Conservation (phyloP, 2,329 filamentous ascomycete species). For the Setomelanomma holmii region DNA sequence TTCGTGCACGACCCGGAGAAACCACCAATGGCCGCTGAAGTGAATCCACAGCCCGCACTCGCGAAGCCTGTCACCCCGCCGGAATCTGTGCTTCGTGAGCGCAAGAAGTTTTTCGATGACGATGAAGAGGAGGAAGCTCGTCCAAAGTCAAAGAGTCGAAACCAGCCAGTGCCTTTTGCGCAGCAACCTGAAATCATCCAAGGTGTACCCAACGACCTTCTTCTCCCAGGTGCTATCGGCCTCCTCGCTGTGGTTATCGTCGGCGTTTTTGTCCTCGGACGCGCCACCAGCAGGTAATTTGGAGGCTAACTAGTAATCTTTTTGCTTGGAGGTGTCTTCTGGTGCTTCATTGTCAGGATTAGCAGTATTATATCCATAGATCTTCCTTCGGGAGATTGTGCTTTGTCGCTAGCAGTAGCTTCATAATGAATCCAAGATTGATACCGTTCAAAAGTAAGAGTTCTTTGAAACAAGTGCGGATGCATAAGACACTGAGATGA, state of each 20-base stretch:
- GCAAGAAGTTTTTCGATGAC: conserved; percentile 57
- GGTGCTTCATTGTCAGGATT: not conserved
- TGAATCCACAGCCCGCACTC: conserved; percentile 65
- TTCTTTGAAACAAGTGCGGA: not conserved
- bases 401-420: not conserved
- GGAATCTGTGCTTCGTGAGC: conserved; percentile 57
- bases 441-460: not conserved
- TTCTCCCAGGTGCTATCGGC: conserved; percentile 92
- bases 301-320: conserved; percentile 29
- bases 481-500: not conserved
- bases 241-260: conserved; percentile 94
- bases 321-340: not conserved
- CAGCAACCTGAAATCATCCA: conserved; percentile 80
- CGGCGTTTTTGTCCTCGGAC: conserved; percentile 87
- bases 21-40: conserved; percentile 74
- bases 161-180: conserved; percentile 54
- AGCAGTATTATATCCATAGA: conserved; percentile 10
- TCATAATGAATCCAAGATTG: not conserved
- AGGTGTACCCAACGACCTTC: conserved; percentile 90
- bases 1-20: conserved; percentile 95
- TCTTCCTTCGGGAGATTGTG: not conserved
- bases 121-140: conserved; percentile 66
- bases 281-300: conserved; percentile 59
- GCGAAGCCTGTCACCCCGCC: conserved; percentile 60
- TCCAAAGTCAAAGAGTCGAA: conserved; percentile 39